Conservation (phyloP, 2,329 filamentous ascomycete species). For the Nothophaeocryptopus gaeumannii region DNA sequence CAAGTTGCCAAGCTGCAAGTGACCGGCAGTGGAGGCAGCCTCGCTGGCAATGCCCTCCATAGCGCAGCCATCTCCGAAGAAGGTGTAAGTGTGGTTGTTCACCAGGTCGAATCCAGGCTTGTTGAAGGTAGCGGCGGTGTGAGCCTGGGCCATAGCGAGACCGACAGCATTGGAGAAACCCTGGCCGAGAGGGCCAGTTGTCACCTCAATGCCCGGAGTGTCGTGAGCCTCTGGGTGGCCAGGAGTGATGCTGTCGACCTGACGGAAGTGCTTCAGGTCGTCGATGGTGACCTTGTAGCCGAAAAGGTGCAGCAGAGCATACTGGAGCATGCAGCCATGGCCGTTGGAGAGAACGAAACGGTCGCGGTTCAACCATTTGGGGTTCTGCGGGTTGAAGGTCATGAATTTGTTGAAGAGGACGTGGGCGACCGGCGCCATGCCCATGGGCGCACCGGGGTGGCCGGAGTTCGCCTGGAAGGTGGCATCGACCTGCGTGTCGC, state of each 20-base stretch:
- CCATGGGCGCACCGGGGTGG: slow-evolving; percentile 98
- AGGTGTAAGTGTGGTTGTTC: slow-evolving; percentile 95
- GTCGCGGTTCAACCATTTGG: slow-evolving; percentile 94
- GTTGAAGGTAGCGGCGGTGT: slow-evolving; percentile 90
- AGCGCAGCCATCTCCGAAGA: slow-evolving; percentile 97
- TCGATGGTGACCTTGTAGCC: slow-evolving; percentile 84
- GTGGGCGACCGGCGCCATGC: slow-evolving; percentile 91
- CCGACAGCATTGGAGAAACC: slow-evolving; percentile 97
- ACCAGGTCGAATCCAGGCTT: slow-evolving; percentile 87
- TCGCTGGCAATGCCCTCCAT: slow-evolving; percentile 97
- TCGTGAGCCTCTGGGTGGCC: slow-evolving; percentile 97
- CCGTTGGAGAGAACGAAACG: slow-evolving; percentile 99
- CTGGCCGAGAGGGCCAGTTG: slow-evolving; percentile 95
- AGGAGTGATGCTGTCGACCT: slow-evolving; percentile 78
- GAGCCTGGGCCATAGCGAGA: slow-evolving; percentile 93
- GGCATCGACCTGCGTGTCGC: slow-evolving; percentile 77
- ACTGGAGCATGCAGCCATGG: slow-evolving; percentile 99
- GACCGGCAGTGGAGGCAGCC: slow-evolving; percentile 86
- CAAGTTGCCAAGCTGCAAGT: slow-evolving; percentile 96
- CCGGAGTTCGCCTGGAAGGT: slow-evolving; percentile 94
- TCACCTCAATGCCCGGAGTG: slow-evolving; percentile 95
- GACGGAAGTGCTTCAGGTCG: slow-evolving; percentile 92
- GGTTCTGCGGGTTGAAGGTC: slow-evolving; percentile 99
- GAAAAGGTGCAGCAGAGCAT: slow-evolving; percentile 94
- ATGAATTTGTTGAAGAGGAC: slow-evolving; percentile 99